Conservation (phyloP, 352 stramenopile species). For the Phytopythium vexans region DNA sequence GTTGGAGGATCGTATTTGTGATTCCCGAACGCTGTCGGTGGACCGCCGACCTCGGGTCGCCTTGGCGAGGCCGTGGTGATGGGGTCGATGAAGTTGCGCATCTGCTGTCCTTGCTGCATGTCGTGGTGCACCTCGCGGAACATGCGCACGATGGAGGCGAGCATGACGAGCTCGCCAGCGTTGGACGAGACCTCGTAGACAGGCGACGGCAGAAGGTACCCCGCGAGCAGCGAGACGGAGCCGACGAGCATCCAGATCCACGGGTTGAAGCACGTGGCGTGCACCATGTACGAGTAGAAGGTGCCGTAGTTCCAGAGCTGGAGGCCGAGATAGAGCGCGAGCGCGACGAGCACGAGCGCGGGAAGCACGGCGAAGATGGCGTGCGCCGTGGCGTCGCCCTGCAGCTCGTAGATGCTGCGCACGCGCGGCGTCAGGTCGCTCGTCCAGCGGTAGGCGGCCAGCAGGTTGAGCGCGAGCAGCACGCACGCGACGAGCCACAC, state of each 20-base stretch:
- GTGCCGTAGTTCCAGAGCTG: constrained; percentile 84
- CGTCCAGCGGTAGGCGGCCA: constrained; percentile 66
- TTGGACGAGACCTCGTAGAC: constrained; percentile 78
- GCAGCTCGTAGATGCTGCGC: constrained; percentile 67
- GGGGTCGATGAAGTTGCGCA: constrained; percentile 71
- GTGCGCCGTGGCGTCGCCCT: constrained; percentile 58
- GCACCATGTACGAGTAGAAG: constrained; percentile 83
- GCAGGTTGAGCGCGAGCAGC: constrained; percentile 66
- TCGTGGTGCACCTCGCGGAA: constrained; percentile 84
- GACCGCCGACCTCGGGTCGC: constrained; percentile 14
- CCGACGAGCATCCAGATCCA: constrained; percentile 89
- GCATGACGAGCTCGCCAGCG: constrained; percentile 71
- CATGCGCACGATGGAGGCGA: constrained; percentile 80
- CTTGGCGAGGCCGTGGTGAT: constrained; percentile 22
- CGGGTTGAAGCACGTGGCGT: constrained; percentile 83
- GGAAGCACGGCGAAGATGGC: constrained; percentile 59
- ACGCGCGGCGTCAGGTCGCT: constrained; percentile 36
- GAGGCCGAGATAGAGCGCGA: constrained; percentile 73
- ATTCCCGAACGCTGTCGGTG: constrained; percentile 6
- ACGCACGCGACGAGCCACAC: constrained; percentile 65
- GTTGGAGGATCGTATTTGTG: constrained; percentile 29
- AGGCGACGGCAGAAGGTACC: constrained; percentile 72
- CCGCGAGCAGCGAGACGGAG: constrained; percentile 54
- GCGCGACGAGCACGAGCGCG: constrained; percentile 58
- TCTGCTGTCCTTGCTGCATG: constrained; percentile 74